Base-by-base conservation (phyloP, 768 basidiomycete genomes). In the Cystobasidium onofrii region DNA sequence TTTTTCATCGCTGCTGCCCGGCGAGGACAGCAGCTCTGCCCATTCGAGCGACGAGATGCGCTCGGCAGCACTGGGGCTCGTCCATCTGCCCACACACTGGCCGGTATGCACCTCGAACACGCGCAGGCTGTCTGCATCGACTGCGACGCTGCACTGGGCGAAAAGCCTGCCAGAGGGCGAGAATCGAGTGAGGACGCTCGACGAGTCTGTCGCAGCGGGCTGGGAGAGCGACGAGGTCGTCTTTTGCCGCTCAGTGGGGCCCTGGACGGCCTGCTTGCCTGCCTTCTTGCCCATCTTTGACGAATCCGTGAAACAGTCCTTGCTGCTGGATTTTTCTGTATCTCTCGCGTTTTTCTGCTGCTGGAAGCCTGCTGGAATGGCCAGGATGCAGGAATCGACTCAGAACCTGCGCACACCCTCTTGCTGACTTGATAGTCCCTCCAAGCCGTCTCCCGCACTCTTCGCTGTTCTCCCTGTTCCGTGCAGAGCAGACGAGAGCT, bases 1-100 rank as follows among this genome's bases (percentile, higher is more conserved):
- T 55, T 33, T 60, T 71, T 60, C 54, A 52, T 29, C 7, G 41
- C n/a, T n/a, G 43, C 50, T 39, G 65, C 65, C 31, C 31, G 29
- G n/a, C 31, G 27, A 33, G 31, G 36, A 64, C 39, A 29, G 50
- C 31, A 71, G 54, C 20, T 55, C 34, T 27, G 39, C 69, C 69
- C 69, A 71, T 60, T 36, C 69, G 23, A 71, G 52, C 20, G 25
- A 2, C 25, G 52, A 55, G 25, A 60, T 33, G 3, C 65, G 43
- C 23, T 67, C 65, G 17, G 44, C 29, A 34, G 31, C 44, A 67
- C 44, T 50, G 44, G 65, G 9, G 44, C 54, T 71, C 6, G 69
- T n/a, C 69, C 69, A 71, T 29, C 69, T 71, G 15, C 50, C 69
- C 4, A 60, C 43, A 55, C 52, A 61, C 25, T 55, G 33, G 27